Evolutionary conservation across 495 filamentous ascomycete species (phyloP).

Genomic region (Mycothermus thermophilus): DNA sequence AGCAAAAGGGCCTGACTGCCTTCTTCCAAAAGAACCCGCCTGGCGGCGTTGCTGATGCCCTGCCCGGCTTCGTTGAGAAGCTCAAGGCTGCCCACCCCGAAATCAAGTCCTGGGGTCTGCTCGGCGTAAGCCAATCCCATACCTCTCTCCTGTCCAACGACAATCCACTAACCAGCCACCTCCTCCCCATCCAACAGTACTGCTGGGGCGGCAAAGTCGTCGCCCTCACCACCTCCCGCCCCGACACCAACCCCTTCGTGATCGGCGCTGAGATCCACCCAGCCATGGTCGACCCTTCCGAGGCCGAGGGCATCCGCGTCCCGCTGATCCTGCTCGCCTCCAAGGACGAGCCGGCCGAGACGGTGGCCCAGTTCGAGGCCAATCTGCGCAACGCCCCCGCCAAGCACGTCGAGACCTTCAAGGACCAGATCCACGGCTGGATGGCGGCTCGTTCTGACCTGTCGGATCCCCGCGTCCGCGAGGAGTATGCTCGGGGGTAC

Average conservation of each 20-base stretch:
- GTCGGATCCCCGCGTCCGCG: slow-evolving; percentile 48
- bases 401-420: slow-evolving; percentile 68
- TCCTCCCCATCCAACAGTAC: slow-evolving; percentile 28
- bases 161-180: background rate
- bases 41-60: slow-evolving; percentile 44
- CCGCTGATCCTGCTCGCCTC: slow-evolving; percentile 54
- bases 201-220: slow-evolving; percentile 88
- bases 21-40: slow-evolving; percentile 65
- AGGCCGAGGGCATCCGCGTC: slow-evolving; percentile 51
- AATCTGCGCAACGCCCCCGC: slow-evolving; percentile 48
- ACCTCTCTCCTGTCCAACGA: background rate
- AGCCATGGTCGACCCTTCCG: slow-evolving; percentile 72
- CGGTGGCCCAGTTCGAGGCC: slow-evolving; percentile 57
- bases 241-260: slow-evolving; percentile 50
- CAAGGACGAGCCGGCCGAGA: slow-evolving; percentile 49
- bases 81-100: slow-evolving; percentile 39
- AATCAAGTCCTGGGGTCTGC: slow-evolving; percentile 65
- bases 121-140: slow-evolving; percentile 42
- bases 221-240: slow-evolving; percentile 41
- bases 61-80: slow-evolving; percentile 47
- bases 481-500: slow-evolving; percentile 72
- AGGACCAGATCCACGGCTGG: slow-evolving; percentile 77
- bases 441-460: slow-evolving; percentile 72
- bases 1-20: slow-evolving; percentile 55
- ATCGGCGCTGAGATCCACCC: slow-evolving; percentile 64